phyloP scores from a whole-genome alignment of 2,329 filamentous ascomycete genomes.

The Monilinia laxa region DNA sequence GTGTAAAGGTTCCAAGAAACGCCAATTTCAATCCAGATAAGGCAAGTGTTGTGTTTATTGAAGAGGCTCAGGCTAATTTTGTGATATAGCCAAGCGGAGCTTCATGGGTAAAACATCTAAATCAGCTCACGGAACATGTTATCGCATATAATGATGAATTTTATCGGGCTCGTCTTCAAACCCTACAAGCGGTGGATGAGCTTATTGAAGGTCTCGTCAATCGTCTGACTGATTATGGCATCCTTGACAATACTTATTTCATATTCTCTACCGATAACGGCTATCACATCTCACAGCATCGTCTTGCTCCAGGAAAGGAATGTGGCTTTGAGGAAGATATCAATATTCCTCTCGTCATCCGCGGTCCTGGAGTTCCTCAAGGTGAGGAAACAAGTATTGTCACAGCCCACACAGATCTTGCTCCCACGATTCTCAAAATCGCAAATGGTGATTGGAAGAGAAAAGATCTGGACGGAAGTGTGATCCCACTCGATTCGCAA shows the following conservation, averaged over 20 bases:
- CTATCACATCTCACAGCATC: constrained; percentile 53
- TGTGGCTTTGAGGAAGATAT: constrained; percentile 54
- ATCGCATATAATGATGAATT: constrained; percentile 52
- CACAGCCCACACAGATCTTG: constrained; percentile 55
- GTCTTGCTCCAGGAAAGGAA: constrained; percentile 51
- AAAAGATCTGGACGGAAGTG: constrained; percentile 48
- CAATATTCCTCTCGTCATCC: constrained; percentile 54
- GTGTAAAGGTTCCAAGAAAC: constrained; percentile 59
- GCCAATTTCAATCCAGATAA: constrained; percentile 65
- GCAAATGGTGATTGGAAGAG: constrained; percentile 42
- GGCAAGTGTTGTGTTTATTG: constrained; percentile 40
- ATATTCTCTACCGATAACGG: constrained; percentile 59
- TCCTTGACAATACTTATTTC: constrained; percentile 53
- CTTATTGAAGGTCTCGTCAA: constrained; percentile 50
- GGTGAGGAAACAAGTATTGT: constrained; percentile 45
- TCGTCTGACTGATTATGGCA: constrained; percentile 43
- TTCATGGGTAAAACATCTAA: constrained; percentile 49
- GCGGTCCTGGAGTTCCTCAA: constrained; percentile 54
- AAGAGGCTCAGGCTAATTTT: not conserved
- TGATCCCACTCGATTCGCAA: constrained; percentile 43
- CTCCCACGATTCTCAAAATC: constrained; percentile 49
- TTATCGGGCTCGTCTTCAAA: constrained; percentile 52
- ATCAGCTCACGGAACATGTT: constrained; percentile 44
- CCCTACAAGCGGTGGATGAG: constrained; percentile 57
- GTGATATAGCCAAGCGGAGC: constrained; percentile 45